Evolutionary conservation across 768 basidiomycete genomes (phyloP), one percentile per base, ranked within the genome.

Genomic region (Calocera viscosa): DNA sequence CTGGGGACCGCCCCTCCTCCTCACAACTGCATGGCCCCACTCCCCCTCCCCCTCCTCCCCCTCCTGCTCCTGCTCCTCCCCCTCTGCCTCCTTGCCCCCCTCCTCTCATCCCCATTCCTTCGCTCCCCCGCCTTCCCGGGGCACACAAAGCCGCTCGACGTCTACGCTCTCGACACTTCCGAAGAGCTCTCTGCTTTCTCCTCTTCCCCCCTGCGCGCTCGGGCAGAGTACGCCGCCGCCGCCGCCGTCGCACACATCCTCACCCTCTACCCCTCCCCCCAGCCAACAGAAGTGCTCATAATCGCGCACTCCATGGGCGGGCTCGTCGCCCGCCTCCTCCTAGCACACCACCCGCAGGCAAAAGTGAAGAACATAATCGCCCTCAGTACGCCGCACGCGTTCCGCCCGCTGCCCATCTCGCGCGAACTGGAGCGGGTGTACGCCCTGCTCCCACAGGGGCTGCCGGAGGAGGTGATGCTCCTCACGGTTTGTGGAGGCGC

Each of bases 301-400:
- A 43, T 77, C 0, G 76, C 71, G 14, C 77, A 77, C 66, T 77
- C 76, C 14, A 77, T 77, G 77, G 77, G 77, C 26, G 77, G 77
- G 0, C 71, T 77, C 43, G 76, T 75, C 26, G 74, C 74, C 40
- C 69, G 75, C 11, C 68, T 70, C 64, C 43, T 47, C 16, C 64
- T 74, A 12, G 73, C 75, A 10, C 64, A 70, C n/a, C 49, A 69
- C 30, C n/a, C 11, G 2, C 24, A 7, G 5, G 8, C 19, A 19
- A 3, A 7, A 47, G 43, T 47, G 8, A 5, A 19, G 8, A 47
- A 5, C 19, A 24, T 47, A 47, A 24, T 47, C 7, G 43, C 76
- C n/a, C 72, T 77, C 74, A 75, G 74, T 1, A 75, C 76, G 0
- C 77, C 77, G 0, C 77, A 77, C 64, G 63, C 64, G 10, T 64